phyloP scores from a whole-genome alignment of 2,329 filamentous ascomycete genomes.

The Cytospora mali region DNA sequence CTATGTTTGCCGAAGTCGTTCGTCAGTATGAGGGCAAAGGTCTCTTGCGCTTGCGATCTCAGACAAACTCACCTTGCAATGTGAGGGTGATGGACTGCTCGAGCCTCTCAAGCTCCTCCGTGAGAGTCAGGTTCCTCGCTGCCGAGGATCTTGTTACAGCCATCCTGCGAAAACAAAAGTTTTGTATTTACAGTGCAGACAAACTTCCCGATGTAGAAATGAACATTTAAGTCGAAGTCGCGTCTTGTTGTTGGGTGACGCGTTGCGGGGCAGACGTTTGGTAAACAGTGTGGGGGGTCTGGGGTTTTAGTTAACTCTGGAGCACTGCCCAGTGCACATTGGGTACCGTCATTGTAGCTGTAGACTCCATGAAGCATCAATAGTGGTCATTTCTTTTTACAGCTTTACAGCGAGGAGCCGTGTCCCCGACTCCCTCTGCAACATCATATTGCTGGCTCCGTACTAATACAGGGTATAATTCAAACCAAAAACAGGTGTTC shows the following conservation, averaged over 20 bases:
- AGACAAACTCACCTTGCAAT: constrained; percentile 73
- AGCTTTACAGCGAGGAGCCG: neutral
- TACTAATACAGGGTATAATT: constrained; percentile 27
- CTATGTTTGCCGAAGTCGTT: constrained; percentile 47
- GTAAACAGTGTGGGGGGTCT: constrained; percentile 6
- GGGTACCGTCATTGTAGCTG: neutral
- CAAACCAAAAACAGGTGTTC: neutral
- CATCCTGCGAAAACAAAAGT: constrained; percentile 42
- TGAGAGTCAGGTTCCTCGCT: constrained; percentile 69
- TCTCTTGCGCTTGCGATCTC: neutral
- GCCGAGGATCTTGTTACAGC: constrained; percentile 51
- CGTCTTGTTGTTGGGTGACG: constrained; percentile 24
- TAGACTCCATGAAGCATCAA: neutral
- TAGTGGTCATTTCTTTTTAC: neutral
- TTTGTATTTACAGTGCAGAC: neutral
- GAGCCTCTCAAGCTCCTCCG: constrained; percentile 92
- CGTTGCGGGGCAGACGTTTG: constrained; percentile 24
- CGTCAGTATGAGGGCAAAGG: neutral
- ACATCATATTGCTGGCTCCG: neutral
- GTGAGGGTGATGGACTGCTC: constrained; percentile 97
- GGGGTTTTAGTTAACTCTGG: constrained; percentile 2
- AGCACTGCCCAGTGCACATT: neutral
- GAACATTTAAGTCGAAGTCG: constrained; percentile 15
- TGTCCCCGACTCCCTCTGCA: neutral
- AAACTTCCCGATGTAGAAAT: constrained; percentile 7